A percentile compares a stretch with the other conserved stretches of the same genome.
Evolutionary conservation across 805 yeast species (phyloP).

Genomic region (Candida dajiaensis): DNA sequence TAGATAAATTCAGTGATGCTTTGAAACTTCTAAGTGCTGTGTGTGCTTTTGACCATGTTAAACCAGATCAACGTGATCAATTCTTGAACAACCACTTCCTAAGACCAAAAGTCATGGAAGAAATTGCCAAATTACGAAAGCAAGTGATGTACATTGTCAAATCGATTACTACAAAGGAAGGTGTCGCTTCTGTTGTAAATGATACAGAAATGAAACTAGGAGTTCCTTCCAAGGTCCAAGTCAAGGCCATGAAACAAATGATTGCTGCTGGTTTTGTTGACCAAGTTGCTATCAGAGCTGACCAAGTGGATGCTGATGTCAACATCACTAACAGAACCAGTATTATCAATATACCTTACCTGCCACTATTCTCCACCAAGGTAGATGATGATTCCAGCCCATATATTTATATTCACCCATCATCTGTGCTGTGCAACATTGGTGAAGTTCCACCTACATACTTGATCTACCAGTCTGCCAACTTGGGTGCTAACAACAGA

Average conservation of each 20-base stretch:
- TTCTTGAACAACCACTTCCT: constrained; percentile 62
- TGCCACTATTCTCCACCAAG: constrained; percentile 41
- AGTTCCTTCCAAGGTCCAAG: constrained; percentile 64
- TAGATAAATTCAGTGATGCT: constrained; percentile 75
- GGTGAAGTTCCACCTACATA: constrained; percentile 78
- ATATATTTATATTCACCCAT: constrained; percentile 74
- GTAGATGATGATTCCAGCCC: constrained; percentile 37
- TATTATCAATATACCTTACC: constrained; percentile 58
- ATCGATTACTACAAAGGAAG: constrained; percentile 53
- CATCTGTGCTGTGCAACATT: constrained; percentile 51
- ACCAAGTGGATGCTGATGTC: constrained; percentile 58
- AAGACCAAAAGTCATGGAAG: constrained; percentile 79
- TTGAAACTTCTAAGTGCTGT: constrained; percentile 71
- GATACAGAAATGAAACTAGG: constrained; percentile 46
- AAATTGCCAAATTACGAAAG: constrained; percentile 70
- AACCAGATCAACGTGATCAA: constrained; percentile 34
- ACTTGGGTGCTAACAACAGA: constrained; percentile 41
- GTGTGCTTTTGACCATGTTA: constrained; percentile 81
- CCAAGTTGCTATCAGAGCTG: constrained; percentile 83
- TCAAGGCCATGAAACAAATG: constrained; percentile 83
- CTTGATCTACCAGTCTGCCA: constrained; percentile 67
- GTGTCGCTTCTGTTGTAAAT: constrained; percentile 42
- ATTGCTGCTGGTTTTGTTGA: constrained; percentile 90
- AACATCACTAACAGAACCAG: constrained; percentile 51
- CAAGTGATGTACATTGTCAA: constrained; percentile 77